phyloP scores from a whole-genome alignment of 768 basidiomycete genomes.

The Mycena leptocephala region DNA sequence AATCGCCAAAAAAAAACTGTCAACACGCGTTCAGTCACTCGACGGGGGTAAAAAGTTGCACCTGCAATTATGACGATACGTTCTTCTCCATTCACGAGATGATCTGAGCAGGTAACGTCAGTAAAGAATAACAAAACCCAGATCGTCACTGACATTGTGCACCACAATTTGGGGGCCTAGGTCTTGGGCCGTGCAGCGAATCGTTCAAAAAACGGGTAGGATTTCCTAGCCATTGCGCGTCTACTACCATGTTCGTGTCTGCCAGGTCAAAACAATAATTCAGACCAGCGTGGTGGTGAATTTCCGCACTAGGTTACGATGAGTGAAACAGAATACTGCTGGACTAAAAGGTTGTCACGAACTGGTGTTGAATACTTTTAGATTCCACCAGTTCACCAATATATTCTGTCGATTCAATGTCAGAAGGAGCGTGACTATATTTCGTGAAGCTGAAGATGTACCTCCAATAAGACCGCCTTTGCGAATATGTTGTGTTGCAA shows the following conservation, averaged over 20 bases:
- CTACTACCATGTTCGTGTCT: neutral
- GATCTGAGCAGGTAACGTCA: no score
- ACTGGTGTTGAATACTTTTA: no score
- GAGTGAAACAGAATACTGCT: neutral
- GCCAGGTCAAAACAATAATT: neutral
- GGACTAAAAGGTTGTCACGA: neutral
- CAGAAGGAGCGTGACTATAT: neutral
- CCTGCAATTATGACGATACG: no score
- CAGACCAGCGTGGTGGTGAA: neutral
- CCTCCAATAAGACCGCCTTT: neutral
- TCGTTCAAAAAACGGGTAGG: conserved; percentile 19
- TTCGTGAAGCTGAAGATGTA: no score
- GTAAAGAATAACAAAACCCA: no score
- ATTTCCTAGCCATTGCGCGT: conserved; percentile 20
- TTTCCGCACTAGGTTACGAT: neutral
- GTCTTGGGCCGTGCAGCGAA: no score
- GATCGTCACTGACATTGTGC: neutral
- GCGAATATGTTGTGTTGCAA: neutral
- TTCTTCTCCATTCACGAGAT: no score
- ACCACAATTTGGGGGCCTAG: neutral
- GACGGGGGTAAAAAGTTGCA: no score
- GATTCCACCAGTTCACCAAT: neutral
- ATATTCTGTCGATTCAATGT: neutral
- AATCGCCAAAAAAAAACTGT: no score
- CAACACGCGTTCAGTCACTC: no score